phyloP scores from a whole-genome alignment of 2,329 filamentous ascomycete species.

The Tolypocladium album region DNA sequence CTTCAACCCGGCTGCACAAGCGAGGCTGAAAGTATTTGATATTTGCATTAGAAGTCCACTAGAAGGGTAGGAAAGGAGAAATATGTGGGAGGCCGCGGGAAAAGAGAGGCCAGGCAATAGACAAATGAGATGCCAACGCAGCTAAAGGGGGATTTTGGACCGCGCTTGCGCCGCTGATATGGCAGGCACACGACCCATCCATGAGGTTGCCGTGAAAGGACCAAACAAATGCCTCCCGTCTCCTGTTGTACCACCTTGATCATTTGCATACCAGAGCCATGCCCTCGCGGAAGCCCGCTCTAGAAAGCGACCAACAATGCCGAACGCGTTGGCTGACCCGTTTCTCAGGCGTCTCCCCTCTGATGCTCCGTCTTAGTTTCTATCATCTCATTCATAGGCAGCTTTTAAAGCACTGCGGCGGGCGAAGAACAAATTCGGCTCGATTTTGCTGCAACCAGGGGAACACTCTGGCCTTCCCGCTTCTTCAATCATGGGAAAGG shows the following conservation, averaged over 20 bases:
- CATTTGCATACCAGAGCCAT: constrained; percentile 7
- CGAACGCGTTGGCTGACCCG: not conserved
- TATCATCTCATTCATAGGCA: constrained; percentile 20
- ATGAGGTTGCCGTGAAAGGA: constrained; percentile 8
- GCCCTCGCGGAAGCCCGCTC: constrained; percentile 1
- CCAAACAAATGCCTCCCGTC: constrained; percentile 6
- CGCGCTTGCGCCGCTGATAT: constrained; percentile 1
- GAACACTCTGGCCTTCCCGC: constrained; percentile 32
- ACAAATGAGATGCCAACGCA: constrained; percentile 18
- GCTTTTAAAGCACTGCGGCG: constrained; percentile 15
- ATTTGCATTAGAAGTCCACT: constrained; percentile 55
- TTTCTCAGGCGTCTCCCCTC: constrained; percentile 2
- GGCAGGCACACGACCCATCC: not conserved
- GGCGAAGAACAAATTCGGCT: constrained; percentile 22
- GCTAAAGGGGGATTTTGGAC: constrained; percentile 7
- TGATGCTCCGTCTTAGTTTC: constrained; percentile 11
- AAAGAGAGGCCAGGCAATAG: constrained; percentile 14
- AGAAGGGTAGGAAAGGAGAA: constrained; percentile 37
- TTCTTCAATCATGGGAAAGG: constrained; percentile 27
- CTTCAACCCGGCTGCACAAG: not conserved
- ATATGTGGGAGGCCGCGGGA: constrained; percentile 10
- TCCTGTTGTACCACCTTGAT: constrained; percentile 5
- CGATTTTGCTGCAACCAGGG: constrained; percentile 27
- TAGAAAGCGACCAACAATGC: constrained; percentile 2
- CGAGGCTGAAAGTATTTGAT: constrained; percentile 36